These are phyloP conservation scores for Mortierella sp. DNA, from an alignment of 371 early-diverging fungal genomes.

Conservation along the genomic window DNA sequence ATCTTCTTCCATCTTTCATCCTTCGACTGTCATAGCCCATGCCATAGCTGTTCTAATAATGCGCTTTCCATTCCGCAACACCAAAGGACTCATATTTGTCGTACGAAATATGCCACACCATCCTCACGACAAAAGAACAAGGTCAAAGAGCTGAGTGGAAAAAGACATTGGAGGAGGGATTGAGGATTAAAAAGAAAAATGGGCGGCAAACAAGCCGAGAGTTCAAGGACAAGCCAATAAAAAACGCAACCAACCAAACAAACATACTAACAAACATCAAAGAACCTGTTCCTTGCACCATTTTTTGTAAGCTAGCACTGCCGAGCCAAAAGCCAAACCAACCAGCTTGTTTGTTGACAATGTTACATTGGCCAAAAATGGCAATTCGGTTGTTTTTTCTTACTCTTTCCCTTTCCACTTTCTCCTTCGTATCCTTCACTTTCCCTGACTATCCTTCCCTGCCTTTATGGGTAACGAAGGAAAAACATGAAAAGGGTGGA, in stretches of 20 bases:
- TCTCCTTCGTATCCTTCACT: not conserved
- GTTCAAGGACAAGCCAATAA: not conserved
- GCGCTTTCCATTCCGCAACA: not conserved
- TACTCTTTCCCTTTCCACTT: not conserved
- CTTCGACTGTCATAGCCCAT: too few species aligned
- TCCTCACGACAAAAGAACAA: not conserved
- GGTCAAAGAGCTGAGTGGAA: too few species aligned
- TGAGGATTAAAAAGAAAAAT: not conserved
- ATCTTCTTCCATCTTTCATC: too few species aligned
- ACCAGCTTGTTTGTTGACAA: conserved; percentile 2
- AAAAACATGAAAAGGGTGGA: too few species aligned
- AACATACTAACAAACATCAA: too few species aligned
- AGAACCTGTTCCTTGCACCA: not conserved
- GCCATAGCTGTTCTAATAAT: too few species aligned
- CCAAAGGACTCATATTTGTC: not conserved
- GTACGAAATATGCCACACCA: not conserved
- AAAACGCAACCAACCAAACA: not conserved
- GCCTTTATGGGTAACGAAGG: not conserved
- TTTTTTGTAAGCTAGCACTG: not conserved
- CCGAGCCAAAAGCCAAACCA: not conserved
- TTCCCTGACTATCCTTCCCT: not conserved
- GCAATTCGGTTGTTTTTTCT: not conserved
- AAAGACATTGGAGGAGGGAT: not conserved
- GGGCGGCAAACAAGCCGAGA: not conserved
- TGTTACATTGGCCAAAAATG: too few species aligned